These are phyloP conservation scores for Pythium brachiatum DNA, from an alignment of 352 stramenopile species.

Conservation along the genomic window DNA sequence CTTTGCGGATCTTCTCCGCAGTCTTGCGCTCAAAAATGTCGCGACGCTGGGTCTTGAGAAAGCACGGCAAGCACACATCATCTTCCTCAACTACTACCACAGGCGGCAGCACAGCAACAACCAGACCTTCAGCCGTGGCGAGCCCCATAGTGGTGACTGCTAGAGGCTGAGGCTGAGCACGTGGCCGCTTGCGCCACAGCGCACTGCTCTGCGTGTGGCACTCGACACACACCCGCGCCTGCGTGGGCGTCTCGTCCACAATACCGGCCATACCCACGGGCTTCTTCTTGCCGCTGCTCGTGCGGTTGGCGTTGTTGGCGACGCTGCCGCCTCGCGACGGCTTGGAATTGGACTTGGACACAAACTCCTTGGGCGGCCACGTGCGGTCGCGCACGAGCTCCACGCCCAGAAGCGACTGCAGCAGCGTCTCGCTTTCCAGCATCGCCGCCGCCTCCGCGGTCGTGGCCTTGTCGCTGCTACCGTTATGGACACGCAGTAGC, in stretches of 20 bases:
- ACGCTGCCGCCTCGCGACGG: conserved; percentile 34
- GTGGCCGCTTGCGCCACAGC: conserved; percentile 55
- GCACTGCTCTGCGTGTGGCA: conserved; percentile 63
- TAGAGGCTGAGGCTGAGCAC: conserved; percentile 10
- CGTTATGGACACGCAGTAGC: conserved; percentile 11
- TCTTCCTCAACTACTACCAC: conserved; percentile 24
- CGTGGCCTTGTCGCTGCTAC: conserved; percentile 14
- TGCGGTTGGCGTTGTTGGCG: conserved; percentile 38
- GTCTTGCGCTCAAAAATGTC: conserved; percentile 67
- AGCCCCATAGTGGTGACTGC: background rate
- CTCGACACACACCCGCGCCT: conserved; percentile 34
- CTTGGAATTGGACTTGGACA: conserved; percentile 52
- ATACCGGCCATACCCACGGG: conserved; percentile 41
- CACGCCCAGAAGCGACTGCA: conserved; percentile 18
- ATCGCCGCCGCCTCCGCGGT: conserved; percentile 5
- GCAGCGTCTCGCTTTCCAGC: conserved; percentile 13
- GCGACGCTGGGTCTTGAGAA: conserved; percentile 57
- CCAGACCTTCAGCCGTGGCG: conserved; percentile 11
- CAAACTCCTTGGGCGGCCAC: conserved; percentile 78
- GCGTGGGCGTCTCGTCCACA: conserved; percentile 38
- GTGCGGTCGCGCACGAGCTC: conserved; percentile 55
- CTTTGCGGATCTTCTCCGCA: conserved; percentile 30
- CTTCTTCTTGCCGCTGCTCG: conserved; percentile 62
- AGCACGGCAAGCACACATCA: conserved; percentile 72
- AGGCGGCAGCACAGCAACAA: background rate